phyloP scores from a whole-genome alignment of 371 early-diverging fungal species.

The Synchytrium microbalum region DNA sequence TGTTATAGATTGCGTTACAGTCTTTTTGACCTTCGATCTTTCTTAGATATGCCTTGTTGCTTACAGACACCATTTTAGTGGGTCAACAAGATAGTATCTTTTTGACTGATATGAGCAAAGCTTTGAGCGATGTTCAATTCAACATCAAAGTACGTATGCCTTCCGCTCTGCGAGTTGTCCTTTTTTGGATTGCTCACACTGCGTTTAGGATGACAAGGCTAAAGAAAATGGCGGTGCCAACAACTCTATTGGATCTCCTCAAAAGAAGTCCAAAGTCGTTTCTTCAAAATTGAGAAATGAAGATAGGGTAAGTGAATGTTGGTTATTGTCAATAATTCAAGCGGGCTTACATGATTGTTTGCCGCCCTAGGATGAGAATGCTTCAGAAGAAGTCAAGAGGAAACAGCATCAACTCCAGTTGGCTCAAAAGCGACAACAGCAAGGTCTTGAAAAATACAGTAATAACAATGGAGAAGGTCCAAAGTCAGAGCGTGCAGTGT shows the following conservation, averaged over 20 bases:
- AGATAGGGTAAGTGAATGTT: conserved; percentile 33
- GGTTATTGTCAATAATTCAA: not conserved
- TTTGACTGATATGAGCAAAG: conserved; percentile 51
- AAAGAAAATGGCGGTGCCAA: conserved; percentile 9
- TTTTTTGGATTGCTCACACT: no score
- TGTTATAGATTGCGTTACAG: conserved; percentile 4
- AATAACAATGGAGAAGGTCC: conserved; percentile 51
- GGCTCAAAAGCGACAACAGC: conserved; percentile 59
- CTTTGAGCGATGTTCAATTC: conserved; percentile 67
- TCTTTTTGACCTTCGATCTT: not conserved
- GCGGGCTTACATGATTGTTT: not conserved
- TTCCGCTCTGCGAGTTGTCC: no score
- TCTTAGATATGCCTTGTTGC: conserved; percentile 64
- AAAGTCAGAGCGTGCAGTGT: conserved; percentile 59
- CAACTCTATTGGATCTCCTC: conserved; percentile 8
- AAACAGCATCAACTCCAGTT: conserved; percentile 84
- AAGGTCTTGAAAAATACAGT: conserved; percentile 71
- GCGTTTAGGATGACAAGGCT: conserved; percentile 27
- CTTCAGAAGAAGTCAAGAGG: conserved; percentile 66
- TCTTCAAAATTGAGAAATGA: conserved; percentile 83
- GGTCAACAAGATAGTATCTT: conserved; percentile 43
- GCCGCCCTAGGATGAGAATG: conserved; percentile 51
- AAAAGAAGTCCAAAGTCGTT: conserved; percentile 65
- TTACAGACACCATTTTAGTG: conserved; percentile 78
- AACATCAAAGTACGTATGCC: conserved; percentile 28